Percentiles rank a stretch among this genome's conserved stretches.
These are phyloP conservation scores for Bromus sterilis DNA, from an alignment of 176 grass and related monocot species.

Conservation along the genomic window DNA sequence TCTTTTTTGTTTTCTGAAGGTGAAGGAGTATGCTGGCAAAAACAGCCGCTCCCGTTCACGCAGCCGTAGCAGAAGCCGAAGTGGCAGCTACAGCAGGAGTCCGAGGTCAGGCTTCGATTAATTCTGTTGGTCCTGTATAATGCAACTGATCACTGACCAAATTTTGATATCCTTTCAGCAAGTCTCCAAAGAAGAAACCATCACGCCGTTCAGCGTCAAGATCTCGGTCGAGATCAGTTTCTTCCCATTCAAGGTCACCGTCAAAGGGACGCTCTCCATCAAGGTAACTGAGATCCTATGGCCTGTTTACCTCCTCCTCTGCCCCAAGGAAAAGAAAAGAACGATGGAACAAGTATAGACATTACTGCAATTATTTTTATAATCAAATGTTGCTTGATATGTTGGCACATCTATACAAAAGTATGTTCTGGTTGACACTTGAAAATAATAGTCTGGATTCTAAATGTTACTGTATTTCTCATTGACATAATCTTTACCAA, in stretches of 20 bases:
- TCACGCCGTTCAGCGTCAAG: slow-evolving; percentile 30
- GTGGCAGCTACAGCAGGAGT: slow-evolving; percentile 37
- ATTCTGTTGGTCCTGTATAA: not conserved
- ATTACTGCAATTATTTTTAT: not conserved
- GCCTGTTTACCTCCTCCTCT: not conserved
- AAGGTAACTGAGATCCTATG: slow-evolving; percentile 20
- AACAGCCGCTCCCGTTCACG: slow-evolving; percentile 23
- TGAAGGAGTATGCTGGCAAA: slow-evolving; percentile 53
- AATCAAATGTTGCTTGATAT: not conserved
- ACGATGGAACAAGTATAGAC: not conserved
- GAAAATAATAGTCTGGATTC: not conserved
- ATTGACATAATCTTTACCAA: not conserved
- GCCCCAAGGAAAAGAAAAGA: not conserved
- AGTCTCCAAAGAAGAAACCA: slow-evolving; percentile 32
- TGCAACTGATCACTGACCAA: not conserved
- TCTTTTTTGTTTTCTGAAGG: slow-evolving; percentile 20
- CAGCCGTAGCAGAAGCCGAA: slow-evolving; percentile 32
- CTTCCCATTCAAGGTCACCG: slow-evolving; percentile 27
- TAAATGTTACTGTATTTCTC: not conserved
- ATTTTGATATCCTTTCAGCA: slow-evolving; percentile 23
- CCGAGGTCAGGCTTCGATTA: slow-evolving; percentile 24
- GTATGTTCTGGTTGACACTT: not conserved
- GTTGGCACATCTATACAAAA: not conserved
- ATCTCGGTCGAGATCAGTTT: slow-evolving; percentile 38
- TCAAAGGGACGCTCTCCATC: slow-evolving; percentile 32